Evolutionary conservation across 2,329 filamentous ascomycete genomes (phyloP), one percentile per base, ranked within the genome.

Genomic region (Cladosporium cucumerinum): DNA sequence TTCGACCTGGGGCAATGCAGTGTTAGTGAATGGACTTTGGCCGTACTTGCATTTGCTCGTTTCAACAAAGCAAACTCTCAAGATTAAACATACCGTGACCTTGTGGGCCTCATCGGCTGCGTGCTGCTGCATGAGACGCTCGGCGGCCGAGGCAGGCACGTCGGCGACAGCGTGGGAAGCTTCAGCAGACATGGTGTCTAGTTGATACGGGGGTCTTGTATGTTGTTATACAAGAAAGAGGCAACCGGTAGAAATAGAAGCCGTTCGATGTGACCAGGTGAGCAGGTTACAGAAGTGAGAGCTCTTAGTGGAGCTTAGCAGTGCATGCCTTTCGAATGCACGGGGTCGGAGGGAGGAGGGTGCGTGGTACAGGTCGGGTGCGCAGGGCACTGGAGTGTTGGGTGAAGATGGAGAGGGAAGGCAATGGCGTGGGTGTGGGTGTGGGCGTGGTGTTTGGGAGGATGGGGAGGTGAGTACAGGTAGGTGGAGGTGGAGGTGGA

Each of bases 51-150:
- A 25, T 51, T 25, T 8, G 14, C 48, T 14, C 21, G 26, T 51
- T 25, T 16, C 21, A 26, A 57, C 1, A 4, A 25, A 28, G 23
- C 36, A 46, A 39, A 23, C 21, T 23, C 16, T 8, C 5, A 21
- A 21, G 26, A 18, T 25, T 3, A 25, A 39, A 43, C 60, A 25
- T 69, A 97, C 85, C 26, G 88, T 93, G 69, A 86, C 85, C 57
- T 76, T 72, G 77, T 86, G 85, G 39, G 75, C 74, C 71, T 85
- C 80, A 65, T 82, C 78, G 67, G 79, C 79, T 58, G 80, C 77
- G 73, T 86, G 84, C 76, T 84, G 79, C 71, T 83, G 78, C 73
- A 82, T 80, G 69, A 86, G 77, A 70, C 82, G 77, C 69, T 85
- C 82, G 36, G 84, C 84, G 36, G 82, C 80, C 32, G 60, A 62